These are phyloP conservation scores for Laburnicola sp. DNA, from an alignment of 2,329 filamentous ascomycete genomes.

Conservation along the genomic window DNA sequence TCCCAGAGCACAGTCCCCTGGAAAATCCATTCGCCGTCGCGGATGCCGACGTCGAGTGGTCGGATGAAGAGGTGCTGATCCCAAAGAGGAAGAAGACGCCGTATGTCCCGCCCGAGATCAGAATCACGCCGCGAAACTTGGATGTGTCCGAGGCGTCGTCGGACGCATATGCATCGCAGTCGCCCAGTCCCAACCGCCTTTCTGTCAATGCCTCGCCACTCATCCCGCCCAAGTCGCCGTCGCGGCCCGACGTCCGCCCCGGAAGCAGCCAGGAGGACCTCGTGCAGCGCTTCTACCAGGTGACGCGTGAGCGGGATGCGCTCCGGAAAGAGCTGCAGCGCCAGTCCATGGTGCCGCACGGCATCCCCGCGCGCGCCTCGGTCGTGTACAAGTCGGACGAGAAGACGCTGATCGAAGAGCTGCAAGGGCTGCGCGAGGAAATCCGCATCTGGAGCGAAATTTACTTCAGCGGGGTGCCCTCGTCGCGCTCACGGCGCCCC, in stretches of 20 bases:
- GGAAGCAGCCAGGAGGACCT: conserved; percentile 44
- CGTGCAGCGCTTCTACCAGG: conserved; percentile 43
- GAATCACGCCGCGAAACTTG: conserved; percentile 19
- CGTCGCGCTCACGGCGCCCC: conserved; percentile 33
- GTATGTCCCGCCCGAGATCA: conserved; percentile 35
- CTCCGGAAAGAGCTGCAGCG: conserved; percentile 42
- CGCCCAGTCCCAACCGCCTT: conserved; percentile 25
- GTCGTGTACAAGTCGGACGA: conserved; percentile 42
- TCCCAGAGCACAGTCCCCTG: conserved; percentile 19
- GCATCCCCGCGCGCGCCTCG: conserved; percentile 30
- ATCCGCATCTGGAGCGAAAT: conserved; percentile 42
- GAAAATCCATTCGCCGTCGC: conserved; percentile 31
- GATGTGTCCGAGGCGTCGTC: conserved; percentile 28
- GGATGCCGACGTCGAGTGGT: conserved; percentile 42
- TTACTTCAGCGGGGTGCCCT: conserved; percentile 37
- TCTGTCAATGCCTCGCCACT: conserved; percentile 29
- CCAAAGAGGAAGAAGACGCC: conserved; percentile 35
- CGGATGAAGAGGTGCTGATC: conserved; percentile 43
- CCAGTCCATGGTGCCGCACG: conserved; percentile 36
- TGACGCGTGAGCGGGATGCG: conserved; percentile 44
- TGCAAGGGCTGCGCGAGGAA: conserved; percentile 39
- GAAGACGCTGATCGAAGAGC: conserved; percentile 41
- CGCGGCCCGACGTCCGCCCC: conserved; percentile 34
- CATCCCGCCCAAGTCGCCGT: conserved; percentile 43
- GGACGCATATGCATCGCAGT: conserved; percentile 24